Percentiles rank a stretch among this genome's conserved stretches.
Evolutionary conservation across 73 alveolate species (phyloP).

Genomic region (Tetrahymena elliotti): DNA sequence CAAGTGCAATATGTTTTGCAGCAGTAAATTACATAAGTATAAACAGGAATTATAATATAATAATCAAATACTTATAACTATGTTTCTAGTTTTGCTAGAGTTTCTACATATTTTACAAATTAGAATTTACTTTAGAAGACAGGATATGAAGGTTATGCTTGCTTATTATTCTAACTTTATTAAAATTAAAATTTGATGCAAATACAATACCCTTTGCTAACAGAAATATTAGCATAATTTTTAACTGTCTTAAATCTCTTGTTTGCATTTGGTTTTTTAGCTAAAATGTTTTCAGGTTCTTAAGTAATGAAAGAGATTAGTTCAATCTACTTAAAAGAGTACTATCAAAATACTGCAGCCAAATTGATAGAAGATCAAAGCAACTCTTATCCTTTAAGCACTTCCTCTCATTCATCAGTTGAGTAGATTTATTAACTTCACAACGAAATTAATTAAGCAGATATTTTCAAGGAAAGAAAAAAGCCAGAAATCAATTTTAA

Average conservation of each 20-base stretch:
- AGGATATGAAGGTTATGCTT: not conserved
- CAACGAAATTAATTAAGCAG: too few species aligned
- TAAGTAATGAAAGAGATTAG: not conserved
- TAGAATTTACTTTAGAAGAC: not conserved
- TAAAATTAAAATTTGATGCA: not conserved
- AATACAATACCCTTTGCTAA: not conserved
- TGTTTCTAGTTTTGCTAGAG: not conserved
- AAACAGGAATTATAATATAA: not conserved
- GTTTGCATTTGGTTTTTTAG: not conserved
- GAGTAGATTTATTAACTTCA: not conserved
- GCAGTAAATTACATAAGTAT: not conserved
- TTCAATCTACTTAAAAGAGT: not conserved
- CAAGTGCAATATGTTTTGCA: not conserved
- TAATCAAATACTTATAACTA: not conserved
- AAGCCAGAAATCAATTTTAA: too few species aligned
- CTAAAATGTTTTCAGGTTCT: not conserved
- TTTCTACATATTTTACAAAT: not conserved
- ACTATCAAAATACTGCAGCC: not conserved
- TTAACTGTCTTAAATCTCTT: not conserved
- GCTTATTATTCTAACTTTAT: not conserved
- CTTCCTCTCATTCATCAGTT: not conserved
- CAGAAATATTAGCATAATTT: not conserved
- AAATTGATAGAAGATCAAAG: not conserved
- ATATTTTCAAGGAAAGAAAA: too few species aligned
- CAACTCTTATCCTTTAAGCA: too few species aligned